phyloP scores from a whole-genome alignment of 805 yeast species.

The Torulaspora microellipsoides region DNA sequence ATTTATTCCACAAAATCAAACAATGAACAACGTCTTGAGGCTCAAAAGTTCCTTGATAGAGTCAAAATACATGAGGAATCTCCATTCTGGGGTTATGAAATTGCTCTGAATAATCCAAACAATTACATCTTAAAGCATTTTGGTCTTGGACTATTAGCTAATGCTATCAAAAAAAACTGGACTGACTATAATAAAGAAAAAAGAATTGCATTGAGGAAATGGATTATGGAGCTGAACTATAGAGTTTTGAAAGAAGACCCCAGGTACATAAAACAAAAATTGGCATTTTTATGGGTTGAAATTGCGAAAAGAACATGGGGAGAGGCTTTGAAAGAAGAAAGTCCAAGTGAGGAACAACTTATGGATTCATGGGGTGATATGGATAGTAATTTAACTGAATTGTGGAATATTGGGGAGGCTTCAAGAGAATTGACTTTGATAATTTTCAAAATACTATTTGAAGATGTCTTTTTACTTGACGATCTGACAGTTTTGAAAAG shows the following conservation, averaged over 20 bases:
- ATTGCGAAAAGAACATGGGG: conserved; percentile 94
- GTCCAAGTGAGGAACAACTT: conserved; percentile 39
- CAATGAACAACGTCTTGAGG: conserved; percentile 53
- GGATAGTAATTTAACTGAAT: conserved; percentile 69
- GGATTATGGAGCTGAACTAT: conserved; percentile 77
- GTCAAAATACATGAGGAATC: conserved; percentile 76
- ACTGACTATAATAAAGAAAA: conserved; percentile 53
- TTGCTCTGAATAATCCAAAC: conserved; percentile 58
- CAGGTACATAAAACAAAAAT: conserved; percentile 81
- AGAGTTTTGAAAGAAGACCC: conserved; percentile 66
- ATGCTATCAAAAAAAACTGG: conserved; percentile 57
- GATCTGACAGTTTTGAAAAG: conserved; percentile 86
- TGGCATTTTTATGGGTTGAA: conserved; percentile 87
- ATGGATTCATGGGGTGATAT: conserved; percentile 77
- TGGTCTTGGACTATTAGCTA: conserved; percentile 76
- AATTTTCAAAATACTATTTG: conserved; percentile 81
- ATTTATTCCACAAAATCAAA: conserved; percentile 64
- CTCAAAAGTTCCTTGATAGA: conserved; percentile 65
- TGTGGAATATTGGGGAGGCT: conserved; percentile 65
- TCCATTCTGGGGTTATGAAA: conserved; percentile 88
- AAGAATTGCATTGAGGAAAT: conserved; percentile 64
- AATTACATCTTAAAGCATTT: conserved; percentile 80
- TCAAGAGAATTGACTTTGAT: conserved; percentile 74
- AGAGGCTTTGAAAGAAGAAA: conserved; percentile 43
- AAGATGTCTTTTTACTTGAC: conserved; percentile 86